Evolutionary conservation across 2,329 filamentous ascomycete species (phyloP), one percentile per base, ranked within the genome.

Genomic region (Penicillium sp.): DNA sequence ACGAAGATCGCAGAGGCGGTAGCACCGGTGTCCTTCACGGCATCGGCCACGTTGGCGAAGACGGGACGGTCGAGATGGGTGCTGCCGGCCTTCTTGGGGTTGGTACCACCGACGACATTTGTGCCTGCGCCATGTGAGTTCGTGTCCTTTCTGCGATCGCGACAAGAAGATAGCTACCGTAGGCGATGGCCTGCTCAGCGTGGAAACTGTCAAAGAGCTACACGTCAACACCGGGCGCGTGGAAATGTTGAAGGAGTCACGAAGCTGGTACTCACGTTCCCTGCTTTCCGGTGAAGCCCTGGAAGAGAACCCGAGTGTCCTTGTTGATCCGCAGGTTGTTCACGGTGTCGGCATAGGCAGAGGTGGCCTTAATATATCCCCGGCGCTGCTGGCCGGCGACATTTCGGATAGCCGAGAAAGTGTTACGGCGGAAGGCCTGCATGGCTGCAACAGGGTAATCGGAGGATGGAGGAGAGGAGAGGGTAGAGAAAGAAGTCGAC

Each of bases 241-340:
- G 10, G 7, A 3, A 37, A 43, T 44, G 29, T 18, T 33, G 10
- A 28, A 7, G 11, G 17, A 17, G 14, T n/a, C 10, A 17, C 16
- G 11, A 18, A 6, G 11, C n/a, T 18, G 34, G n/a, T 14, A 83
- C 84, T 73, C 70, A 89, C 85, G 86, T 91, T 84, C 88, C 88
- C 79, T 94, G 89, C 78, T 87, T 93, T 68, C 91, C 91, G 41
- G 91, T 97, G 72, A 97, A 97, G 57, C 93, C 93, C 76, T 98
- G 93, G 77, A 81, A 97, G 62, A 97, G 76, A 56, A 98, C 88
- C 76, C 93, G 94, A 60, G 93, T 98, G 57, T 96, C 84, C 68
- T 76, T 67, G 72, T 89, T 95, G 77, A 97, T 90, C 73, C 88
- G 86, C 63, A 97, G 81, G 78, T 97, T 97, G 63, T 84, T 75